phyloP scores from a whole-genome alignment of 2,329 filamentous ascomycete genomes.

The Diaporthe eres region DNA sequence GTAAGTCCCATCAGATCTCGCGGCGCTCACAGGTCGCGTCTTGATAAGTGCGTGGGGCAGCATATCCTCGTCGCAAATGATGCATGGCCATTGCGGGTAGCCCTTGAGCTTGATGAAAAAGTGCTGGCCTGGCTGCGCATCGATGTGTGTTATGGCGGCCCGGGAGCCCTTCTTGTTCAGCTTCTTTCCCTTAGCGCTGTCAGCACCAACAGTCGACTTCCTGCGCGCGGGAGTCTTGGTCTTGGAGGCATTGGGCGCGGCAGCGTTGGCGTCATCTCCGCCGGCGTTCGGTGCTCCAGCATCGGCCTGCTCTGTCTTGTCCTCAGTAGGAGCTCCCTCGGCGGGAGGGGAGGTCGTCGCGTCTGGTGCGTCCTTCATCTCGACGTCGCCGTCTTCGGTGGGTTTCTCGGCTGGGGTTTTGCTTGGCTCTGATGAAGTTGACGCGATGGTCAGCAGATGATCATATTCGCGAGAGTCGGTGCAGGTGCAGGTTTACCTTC shows the following conservation, averaged over 20 bases:
- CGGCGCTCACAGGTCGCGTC: conserved; percentile 86
- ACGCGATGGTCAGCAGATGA: conserved; percentile 46
- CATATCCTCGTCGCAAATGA: conserved; percentile 96
- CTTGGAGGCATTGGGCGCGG: conserved; percentile 55
- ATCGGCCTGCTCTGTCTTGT: conserved; percentile 47
- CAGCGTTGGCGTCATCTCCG: conserved; percentile 52
- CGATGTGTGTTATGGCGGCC: conserved; percentile 77
- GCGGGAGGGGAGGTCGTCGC: conserved; percentile 54
- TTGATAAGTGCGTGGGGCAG: conserved; percentile 83
- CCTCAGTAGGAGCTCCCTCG: conserved; percentile 50
- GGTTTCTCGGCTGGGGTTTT: conserved; percentile 51
- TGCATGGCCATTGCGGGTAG: conserved; percentile 93
- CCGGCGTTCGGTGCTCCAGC: conserved; percentile 46
- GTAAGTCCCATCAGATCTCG: conserved; percentile 86
- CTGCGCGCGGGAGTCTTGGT: conserved; percentile 71
- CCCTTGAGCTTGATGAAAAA: conserved; percentile 96
- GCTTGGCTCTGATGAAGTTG: conserved; percentile 47
- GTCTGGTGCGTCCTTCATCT: conserved; percentile 80
- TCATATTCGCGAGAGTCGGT: not conserved
- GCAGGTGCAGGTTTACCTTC: conserved; percentile 43
- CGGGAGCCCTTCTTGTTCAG: conserved; percentile 88
- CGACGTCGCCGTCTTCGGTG: conserved; percentile 62
- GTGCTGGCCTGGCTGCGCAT: conserved; percentile 91
- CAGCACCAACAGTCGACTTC: conserved; percentile 79
- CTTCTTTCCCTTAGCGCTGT: conserved; percentile 80